Base-by-base conservation (phyloP, 805 yeast genomes). In the Lipomyces sp. region DNA sequence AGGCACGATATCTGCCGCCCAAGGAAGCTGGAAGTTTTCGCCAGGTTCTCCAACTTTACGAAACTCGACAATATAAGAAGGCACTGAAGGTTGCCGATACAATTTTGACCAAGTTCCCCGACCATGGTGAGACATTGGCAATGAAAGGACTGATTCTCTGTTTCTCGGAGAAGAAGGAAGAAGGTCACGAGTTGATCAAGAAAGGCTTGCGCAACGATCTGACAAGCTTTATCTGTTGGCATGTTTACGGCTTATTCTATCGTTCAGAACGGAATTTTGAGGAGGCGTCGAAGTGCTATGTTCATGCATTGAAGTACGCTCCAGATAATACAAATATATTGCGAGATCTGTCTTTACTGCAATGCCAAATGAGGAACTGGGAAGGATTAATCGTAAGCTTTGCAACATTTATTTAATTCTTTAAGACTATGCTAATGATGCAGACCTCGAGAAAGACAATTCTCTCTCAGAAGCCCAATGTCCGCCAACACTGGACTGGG, bases 401-500 rank as follows among this genome's bases (percentile, higher is more conserved):
- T 57, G 6, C 32, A 13, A 34, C 30, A 7, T 39, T 18, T 6
- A n/a, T 34, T 45, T 39, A 11, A 11, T 24, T 60, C 32, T 24
- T 18, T 18, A 11, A 4, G 57, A 24, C 34, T 29, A 6, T 32
- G 15, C 30, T 35, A 10, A 24, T 37, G 7, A 18, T 13, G 7
- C 11, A 66, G 71, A 59, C 79, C 10, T 84, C 94, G 1, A 84
- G 98, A 73, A 86, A 85, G 66, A 81, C 82, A 50, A 87, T 86
- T 73, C 82, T 95, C 77, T 90, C 89, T 73, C 83, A 84, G 33
- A 88, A 85, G 72, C 87, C 95, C 10, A 96, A 96, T 0, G 90
- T 86, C 75, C 84, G 97, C 70, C 92, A 94, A 68, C 90, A 91
- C 75, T 93, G 97, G 97, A 90, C 96, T 1, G 88, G 89, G 0